Base-by-base conservation (phyloP, 2,329 filamentous ascomycete species). In the Remersonia thermophila region DNA sequence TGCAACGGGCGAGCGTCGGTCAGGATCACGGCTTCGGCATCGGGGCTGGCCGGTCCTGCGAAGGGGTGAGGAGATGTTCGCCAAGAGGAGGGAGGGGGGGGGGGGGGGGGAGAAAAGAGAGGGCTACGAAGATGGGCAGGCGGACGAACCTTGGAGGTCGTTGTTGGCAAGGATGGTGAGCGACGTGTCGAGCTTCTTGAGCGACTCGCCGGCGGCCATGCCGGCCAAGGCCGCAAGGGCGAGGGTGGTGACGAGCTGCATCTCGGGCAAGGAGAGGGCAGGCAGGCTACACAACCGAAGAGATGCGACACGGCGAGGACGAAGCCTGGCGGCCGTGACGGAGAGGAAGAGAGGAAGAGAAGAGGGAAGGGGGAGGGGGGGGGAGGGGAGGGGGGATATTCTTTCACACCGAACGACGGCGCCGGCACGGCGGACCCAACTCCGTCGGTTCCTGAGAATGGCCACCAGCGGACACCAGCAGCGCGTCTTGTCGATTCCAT, bases 91-190 rank as follows among this genome's bases (percentile, higher is more conserved):
- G n/a, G n/a, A n/a, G n/a, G n/a, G n/a, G n/a, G n/a, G n/a, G n/a
- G n/a, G n/a, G n/a, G n/a, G n/a, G n/a, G n/a, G n/a, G n/a, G n/a
- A n/a, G n/a, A n/a, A n/a, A n/a, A n/a, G n/a, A n/a, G n/a, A n/a
- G n/a, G n/a, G n/a, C n/a, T n/a, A n/a, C n/a, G n/a, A n/a, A n/a
- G 9, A 20, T 13, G 32, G 30, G 17, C 14, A 33, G 10, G 2
- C 6, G 2, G 12, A 34, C 45, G 27, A 43, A 58, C 60, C 61
- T 49, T 55, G 52, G 25, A 65, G 55, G 34, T 64, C 59, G 47
- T 63, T 65, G 40, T 60, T 54, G 30, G 59, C 51, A 17, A 63
- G 39, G 17, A 64, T 49, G 5, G 55, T 58, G 29, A 62, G 43
- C 20, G 57, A 57, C 1, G 58, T 56, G 25, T 53, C 48, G 5